phyloP scores from a whole-genome alignment of 106 monocot genomes.

The Acorus gramineus region DNA sequence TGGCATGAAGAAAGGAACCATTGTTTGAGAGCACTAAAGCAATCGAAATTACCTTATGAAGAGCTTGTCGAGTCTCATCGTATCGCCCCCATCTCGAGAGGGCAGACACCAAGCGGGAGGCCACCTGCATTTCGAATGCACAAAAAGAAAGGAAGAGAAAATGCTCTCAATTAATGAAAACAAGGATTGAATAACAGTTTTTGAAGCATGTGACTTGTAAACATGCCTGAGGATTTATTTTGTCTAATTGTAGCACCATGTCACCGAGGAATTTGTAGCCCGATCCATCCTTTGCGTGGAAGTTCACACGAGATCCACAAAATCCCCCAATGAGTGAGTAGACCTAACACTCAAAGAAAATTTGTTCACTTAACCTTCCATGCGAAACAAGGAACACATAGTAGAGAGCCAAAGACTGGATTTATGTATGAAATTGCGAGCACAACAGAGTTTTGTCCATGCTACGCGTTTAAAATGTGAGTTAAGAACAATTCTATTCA shows the following conservation, averaged over 20 bases:
- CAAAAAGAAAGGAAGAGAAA: neutral
- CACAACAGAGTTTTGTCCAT: too few relatives aligned
- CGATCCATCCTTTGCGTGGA: slow-evolving; percentile 97
- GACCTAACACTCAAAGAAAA: slow-evolving; percentile 35
- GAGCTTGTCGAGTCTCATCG: slow-evolving; percentile 68
- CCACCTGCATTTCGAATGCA: slow-evolving; percentile 39
- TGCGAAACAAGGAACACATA: neutral
- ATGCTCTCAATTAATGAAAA: neutral
- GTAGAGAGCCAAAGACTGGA: neutral
- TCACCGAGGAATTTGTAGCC: slow-evolving; percentile 96
- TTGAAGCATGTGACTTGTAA: neutral
- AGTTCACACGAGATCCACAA: slow-evolving; percentile 84
- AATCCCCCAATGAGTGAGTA: slow-evolving; percentile 92
- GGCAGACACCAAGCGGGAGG: slow-evolving; percentile 94
- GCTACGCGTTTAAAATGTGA: too few relatives aligned
- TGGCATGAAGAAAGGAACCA: too few relatives aligned
- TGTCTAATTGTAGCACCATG: slow-evolving; percentile 84
- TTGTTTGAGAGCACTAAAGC: too few relatives aligned
- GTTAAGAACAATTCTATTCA: too few relatives aligned
- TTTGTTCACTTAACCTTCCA: neutral
- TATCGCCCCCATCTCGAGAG: slow-evolving; percentile 92
- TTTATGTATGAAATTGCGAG: too few relatives aligned
- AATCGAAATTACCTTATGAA: slow-evolving; percentile 60
- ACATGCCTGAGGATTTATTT: slow-evolving; percentile 86
- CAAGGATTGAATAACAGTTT: neutral